A percentile compares a stretch with the other conserved stretches of the same genome.
Conservation (phyloP, 306 rosid species). For the Lathyrus aphaca region DNA sequence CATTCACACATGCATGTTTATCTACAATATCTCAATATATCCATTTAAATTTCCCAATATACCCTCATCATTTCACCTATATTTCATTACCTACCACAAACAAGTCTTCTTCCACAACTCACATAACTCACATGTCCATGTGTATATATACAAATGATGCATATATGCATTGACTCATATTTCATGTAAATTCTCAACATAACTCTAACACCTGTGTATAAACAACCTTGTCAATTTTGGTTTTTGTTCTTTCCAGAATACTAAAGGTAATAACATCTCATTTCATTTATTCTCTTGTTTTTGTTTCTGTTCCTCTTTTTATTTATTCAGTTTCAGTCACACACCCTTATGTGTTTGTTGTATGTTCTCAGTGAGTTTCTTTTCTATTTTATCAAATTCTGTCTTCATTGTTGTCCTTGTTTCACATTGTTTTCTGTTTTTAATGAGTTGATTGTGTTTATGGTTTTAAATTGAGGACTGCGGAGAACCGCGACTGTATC, state of each 20-base stretch:
- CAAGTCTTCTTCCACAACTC: constrained; percentile 38
- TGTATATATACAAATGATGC: constrained; percentile 37
- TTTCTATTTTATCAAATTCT: constrained; percentile 20
- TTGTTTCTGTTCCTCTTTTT: not conserved
- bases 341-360: constrained; percentile 15
- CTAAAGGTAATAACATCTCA: constrained; percentile 50
- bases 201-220: not conserved
- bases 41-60: constrained; percentile 40
- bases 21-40: constrained; percentile 44
- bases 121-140: constrained; percentile 43
- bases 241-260: constrained; percentile 42
- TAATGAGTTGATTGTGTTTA: not conserved
- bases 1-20: constrained; percentile 48
- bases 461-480: not conserved
- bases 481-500: not conserved
- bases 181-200: constrained; percentile 41
- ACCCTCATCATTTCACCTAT: constrained; percentile 37
- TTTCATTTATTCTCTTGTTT: constrained; percentile 37
- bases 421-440: not conserved
- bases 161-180: constrained; percentile 41
- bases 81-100: constrained; percentile 37
- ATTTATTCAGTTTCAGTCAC: not conserved
- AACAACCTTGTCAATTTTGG: constrained; percentile 35
- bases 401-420: constrained; percentile 4
- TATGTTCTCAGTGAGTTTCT: constrained; percentile 21